phyloP scores from a whole-genome alignment of 805 yeast genomes.

The Hanseniaspora meyeri region DNA sequence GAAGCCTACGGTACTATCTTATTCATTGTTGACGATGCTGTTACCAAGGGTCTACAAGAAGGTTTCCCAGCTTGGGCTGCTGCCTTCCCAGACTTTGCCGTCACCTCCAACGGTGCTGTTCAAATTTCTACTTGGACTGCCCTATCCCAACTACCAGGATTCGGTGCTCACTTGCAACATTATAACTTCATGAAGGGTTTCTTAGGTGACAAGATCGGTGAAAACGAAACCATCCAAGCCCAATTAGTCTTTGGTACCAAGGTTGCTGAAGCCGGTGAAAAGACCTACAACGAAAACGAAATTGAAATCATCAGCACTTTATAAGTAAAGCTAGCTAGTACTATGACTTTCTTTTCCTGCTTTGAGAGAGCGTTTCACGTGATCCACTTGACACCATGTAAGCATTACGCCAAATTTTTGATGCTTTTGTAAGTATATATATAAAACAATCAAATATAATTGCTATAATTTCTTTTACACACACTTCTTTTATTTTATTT shows the following conservation, averaged over 20 bases:
- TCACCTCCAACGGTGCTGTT: constrained; percentile 38
- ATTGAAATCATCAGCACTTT: constrained; percentile 27
- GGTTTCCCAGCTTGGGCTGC: constrained; percentile 34
- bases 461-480: too few relatives aligned
- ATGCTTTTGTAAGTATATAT: too few relatives aligned
- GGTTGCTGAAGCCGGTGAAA: constrained; percentile 28
- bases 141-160: constrained; percentile 30
- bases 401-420: too few relatives aligned
- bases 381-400: too few relatives aligned
- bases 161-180: constrained; percentile 44
- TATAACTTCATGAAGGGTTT: constrained; percentile 35
- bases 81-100: constrained; percentile 38
- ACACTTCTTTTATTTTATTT: too few relatives aligned
- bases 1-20: constrained; percentile 40
- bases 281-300: constrained; percentile 33
- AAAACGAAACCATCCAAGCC: constrained; percentile 35
- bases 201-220: constrained; percentile 32
- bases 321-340: neutral
- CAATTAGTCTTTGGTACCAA: constrained; percentile 42
- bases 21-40: constrained; percentile 34
- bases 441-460: too few relatives aligned
- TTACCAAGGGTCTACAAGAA: constrained; percentile 32
- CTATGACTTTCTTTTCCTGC: too few relatives aligned
- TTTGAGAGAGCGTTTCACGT: too few relatives aligned
- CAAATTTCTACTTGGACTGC: constrained; percentile 42